Base-by-base conservation (phyloP, 495 filamentous ascomycete species). In the Glonium stellatum region DNA sequence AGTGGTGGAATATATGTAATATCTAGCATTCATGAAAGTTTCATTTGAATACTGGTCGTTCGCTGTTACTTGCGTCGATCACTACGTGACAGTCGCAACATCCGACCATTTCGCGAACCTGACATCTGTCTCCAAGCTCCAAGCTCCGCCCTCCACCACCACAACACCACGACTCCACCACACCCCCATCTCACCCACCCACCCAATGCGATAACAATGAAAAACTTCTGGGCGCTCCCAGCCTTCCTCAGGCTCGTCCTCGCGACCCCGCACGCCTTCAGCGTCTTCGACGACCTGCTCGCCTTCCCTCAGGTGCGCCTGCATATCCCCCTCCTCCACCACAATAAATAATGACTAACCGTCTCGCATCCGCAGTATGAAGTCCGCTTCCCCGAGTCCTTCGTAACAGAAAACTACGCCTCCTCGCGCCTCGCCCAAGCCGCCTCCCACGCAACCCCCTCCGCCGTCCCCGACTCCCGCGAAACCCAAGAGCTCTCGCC, bases 221-320 rank as follows among this genome's bases (percentile, higher is more conserved):
- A 60, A 64, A 64, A 70, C 61, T 68, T 76, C 58, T 69, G 73
- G 67, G 72, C 70, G 18, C 64, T 76, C 4, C 71, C 72, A 27
- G 71, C 71, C 19, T 53, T 74, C 34, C 58, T 76, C 23, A 63
- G 71, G 54, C 57, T 76, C 54, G 77, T 73, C 25, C 73, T 76
- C 61, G 84, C 82, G 4, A 77, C 72, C 59, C 82, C 79, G 59
- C 77, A 77, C 67, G 74, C 81, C 27, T 92, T 91, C 74, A 90
- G 83, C 67, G 86, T 96, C 35, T 84, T 95, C 67, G 92, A 97
- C 69, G 93, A 98, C 71, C 71, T 98, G 10, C 78, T 96, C 37
- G 92, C 93, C 21, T 90, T 87, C 77, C 93, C 93, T 25, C 93
- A 97, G 77, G 90, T 95, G 74, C 35, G 76, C 50, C 54, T 27